phyloP scores from a whole-genome alignment of 306 rosid genomes.

The Glycine tomentella region DNA sequence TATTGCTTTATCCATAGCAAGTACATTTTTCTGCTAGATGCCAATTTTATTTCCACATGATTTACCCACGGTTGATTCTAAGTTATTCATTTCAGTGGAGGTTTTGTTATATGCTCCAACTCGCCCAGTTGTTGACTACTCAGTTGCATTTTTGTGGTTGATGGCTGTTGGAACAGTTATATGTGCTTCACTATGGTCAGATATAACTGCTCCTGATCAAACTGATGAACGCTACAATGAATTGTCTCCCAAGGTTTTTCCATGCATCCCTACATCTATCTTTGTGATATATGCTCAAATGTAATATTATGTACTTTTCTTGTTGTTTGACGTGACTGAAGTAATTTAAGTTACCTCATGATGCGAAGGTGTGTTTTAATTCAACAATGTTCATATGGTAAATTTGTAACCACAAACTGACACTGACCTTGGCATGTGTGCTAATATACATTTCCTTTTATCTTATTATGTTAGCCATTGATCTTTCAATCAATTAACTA shows the following conservation, averaged over 20 bases:
- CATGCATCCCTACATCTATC: slow-evolving; percentile 42
- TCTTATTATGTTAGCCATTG: background rate
- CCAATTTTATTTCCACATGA: slow-evolving; percentile 39
- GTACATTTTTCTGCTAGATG: slow-evolving; percentile 17
- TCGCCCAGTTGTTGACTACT: slow-evolving; percentile 78
- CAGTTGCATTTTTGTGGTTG: slow-evolving; percentile 77
- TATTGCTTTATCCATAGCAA: background rate
- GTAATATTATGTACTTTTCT: slow-evolving; percentile 10
- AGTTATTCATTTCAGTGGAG: slow-evolving; percentile 75
- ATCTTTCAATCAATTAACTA: slow-evolving; percentile 25
- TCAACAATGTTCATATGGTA: slow-evolving; percentile 8
- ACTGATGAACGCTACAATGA: slow-evolving; percentile 75
- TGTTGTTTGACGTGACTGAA: slow-evolving; percentile 24
- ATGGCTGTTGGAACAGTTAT: slow-evolving; percentile 83
- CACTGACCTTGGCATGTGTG: slow-evolving; percentile 16
- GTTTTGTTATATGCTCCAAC: slow-evolving; percentile 80
- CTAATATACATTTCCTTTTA: slow-evolving; percentile 25
- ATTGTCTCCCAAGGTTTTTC: slow-evolving; percentile 80
- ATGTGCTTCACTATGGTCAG: slow-evolving; percentile 82
- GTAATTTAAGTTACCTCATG: slow-evolving; percentile 5
- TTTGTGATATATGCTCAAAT: slow-evolving; percentile 10
- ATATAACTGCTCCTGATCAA: slow-evolving; percentile 61
- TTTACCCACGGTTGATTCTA: slow-evolving; percentile 43
- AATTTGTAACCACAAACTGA: slow-evolving; percentile 1
- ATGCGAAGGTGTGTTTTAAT: slow-evolving; percentile 9